These are phyloP conservation scores for Peronospora destructor DNA, from an alignment of 352 stramenopile species.

Conservation along the genomic window DNA sequence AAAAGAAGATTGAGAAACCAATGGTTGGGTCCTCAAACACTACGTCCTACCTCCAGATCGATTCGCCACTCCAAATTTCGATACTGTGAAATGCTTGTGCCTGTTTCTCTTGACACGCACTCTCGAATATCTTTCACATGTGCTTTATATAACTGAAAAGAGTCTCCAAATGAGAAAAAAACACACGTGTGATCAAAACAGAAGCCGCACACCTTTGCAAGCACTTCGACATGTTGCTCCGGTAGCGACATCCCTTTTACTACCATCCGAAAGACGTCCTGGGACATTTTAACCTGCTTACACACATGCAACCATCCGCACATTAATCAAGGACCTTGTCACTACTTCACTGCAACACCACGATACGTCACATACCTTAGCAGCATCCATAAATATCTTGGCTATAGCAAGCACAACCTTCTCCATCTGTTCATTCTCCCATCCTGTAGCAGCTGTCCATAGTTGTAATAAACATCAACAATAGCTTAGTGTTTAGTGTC, in stretches of 20 bases:
- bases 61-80: conserved; percentile 71
- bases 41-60: conserved; percentile 53
- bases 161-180: background rate
- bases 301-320: background rate
- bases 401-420: conserved; percentile 47
- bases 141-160: conserved; percentile 38
- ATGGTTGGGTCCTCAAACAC: background rate
- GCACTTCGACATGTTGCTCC: conserved; percentile 31
- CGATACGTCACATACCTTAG: conserved; percentile 34
- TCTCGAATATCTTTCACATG: conserved; percentile 47
- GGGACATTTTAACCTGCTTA: conserved; percentile 38
- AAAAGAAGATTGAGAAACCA: background rate
- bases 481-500: background rate
- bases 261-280: conserved; percentile 33
- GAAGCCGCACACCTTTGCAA: conserved; percentile 33
- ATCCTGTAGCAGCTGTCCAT: conserved; percentile 44
- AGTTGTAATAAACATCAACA: background rate
- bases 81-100: conserved; percentile 47
- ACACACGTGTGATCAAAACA: background rate
- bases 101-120: conserved; percentile 35
- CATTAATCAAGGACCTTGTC: background rate
- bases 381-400: conserved; percentile 70
- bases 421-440: conserved; percentile 49
- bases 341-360: background rate
- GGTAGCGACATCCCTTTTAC: conserved; percentile 45